Evolutionary conservation across 2,329 filamentous ascomycete species (phyloP), one percentile per base, ranked within the genome.

Genomic region (Aspergillus floridensis): DNA sequence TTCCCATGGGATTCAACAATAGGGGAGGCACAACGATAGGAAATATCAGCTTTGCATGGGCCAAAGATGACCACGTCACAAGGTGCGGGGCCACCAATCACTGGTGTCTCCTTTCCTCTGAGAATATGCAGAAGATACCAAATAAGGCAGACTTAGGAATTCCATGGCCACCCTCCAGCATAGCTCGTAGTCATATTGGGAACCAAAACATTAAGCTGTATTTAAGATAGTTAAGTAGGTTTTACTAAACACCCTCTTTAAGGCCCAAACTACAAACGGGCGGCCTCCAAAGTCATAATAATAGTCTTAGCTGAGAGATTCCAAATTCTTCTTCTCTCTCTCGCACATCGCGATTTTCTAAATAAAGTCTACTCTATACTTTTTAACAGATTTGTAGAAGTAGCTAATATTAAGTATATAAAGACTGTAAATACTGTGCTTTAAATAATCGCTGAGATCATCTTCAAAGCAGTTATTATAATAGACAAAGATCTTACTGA

Each of bases 271-370:
- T 41, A 41, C 35, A 41, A 41, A 41, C 35, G 14, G 35, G 35
- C 35, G 16, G 35, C 5, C 12, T 41, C 14, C 4, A 41, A 41
- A 16, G 16, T n/a, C 16, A 41, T 14, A 19, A 59, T 35, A 31
- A 60, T 62, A 55, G 21, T 50, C 19, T 53, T 38, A 29, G 16
- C 24, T 24, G 31, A 58, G n/a, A 52, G 52, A 31, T 32, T 53
- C 49, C n/a, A 54, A 29, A 57, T 63, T n/a, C 58, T 58, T 41
- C 56, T 63, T 24, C 50, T 60, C 22, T 58, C 51, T 47, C 52
- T 62, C 55, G 19, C 24, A 35, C 22, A 60, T 31, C 48, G 22
- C 22, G 48, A 52, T 31, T 55, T 24, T 29, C 31, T 62, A 14
- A 50, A 59, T 19, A 35, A 44, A 22, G 22, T 16, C 11, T 60